phyloP scores from a whole-genome alignment of 768 basidiomycete species.

The Boletus insuetus region DNA sequence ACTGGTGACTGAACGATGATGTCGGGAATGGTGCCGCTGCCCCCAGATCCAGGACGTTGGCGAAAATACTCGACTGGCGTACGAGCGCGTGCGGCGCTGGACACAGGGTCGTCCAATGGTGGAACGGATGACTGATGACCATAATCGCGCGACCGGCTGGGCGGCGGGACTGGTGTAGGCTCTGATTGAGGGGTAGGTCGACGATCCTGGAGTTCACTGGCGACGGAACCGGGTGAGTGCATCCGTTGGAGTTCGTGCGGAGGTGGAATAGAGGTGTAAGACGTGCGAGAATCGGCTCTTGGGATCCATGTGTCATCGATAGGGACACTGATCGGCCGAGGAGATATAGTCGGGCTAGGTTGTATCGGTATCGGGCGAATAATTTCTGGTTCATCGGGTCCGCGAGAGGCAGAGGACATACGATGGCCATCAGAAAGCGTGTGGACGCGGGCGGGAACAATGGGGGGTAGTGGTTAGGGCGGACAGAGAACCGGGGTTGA shows the following conservation, averaged over 20 bases:
- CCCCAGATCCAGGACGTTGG: conserved; percentile 32
- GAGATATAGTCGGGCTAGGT: conserved; percentile 10
- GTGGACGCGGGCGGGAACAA: conserved; percentile 8
- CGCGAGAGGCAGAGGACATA: conserved; percentile 8
- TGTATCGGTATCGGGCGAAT: conserved; percentile 31
- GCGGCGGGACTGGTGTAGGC: conserved; percentile 20
- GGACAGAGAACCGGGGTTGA: too few species aligned
- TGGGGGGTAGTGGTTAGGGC: neutral
- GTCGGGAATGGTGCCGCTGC: conserved; percentile 34
- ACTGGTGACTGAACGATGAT: conserved; percentile 50
- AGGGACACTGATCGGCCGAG: conserved; percentile 6
- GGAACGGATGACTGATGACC: conserved; percentile 23
- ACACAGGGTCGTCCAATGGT: conserved; percentile 1
- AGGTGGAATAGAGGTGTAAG: conserved; percentile 20
- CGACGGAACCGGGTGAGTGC: conserved; percentile 12
- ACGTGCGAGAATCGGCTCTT: conserved; percentile 24
- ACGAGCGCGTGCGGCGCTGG: conserved; percentile 14
- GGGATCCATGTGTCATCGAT: conserved; percentile 33
- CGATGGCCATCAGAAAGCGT: conserved; percentile 21
- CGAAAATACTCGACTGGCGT: conserved; percentile 25
- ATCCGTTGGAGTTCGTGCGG: conserved; percentile 16
- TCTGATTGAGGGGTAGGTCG: conserved; percentile 4
- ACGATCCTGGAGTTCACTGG: conserved; percentile 13
- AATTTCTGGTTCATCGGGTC: conserved; percentile 20
- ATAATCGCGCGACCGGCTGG: conserved; percentile 28